These are phyloP conservation scores for Gossypium stocksii DNA, from an alignment of 345 rosid species.

Conservation along the genomic window DNA sequence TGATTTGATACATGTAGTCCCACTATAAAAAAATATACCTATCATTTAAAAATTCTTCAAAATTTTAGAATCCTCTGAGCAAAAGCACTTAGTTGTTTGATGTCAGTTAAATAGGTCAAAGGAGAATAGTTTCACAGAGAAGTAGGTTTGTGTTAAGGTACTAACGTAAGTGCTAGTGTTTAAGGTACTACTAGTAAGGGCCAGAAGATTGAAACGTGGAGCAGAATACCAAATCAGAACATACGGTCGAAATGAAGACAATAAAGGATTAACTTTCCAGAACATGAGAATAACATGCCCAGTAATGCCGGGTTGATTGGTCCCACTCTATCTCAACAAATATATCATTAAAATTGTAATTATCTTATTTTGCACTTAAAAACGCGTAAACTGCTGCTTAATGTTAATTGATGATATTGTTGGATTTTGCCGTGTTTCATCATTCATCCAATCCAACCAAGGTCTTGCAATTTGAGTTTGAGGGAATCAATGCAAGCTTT, in stretches of 20 bases:
- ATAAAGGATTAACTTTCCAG: background rate
- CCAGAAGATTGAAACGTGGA: background rate
- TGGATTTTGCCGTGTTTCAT: background rate
- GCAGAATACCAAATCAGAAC: background rate
- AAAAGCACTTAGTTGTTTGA: background rate
- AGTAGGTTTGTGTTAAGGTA: background rate
- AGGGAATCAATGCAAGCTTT: background rate
- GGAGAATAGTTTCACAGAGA: background rate
- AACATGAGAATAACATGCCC: conserved; percentile 1
- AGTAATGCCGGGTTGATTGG: background rate
- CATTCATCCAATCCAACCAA: background rate
- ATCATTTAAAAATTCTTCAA: too few relatives aligned
- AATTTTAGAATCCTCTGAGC: too few relatives aligned
- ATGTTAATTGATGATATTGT: background rate
- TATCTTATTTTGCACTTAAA: background rate
- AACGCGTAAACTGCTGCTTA: background rate
- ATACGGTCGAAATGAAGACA: too few relatives aligned
- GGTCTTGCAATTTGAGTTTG: background rate
- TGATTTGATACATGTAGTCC: too few relatives aligned
- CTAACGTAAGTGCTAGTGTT: background rate
- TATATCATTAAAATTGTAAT: background rate
- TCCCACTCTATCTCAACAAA: background rate
- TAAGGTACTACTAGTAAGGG: background rate
- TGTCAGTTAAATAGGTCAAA: background rate
- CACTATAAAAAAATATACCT: too few relatives aligned